Evolutionary conservation across 2,329 filamentous ascomycete genomes (phyloP).

Genomic region (Talaromyces sp.): DNA sequence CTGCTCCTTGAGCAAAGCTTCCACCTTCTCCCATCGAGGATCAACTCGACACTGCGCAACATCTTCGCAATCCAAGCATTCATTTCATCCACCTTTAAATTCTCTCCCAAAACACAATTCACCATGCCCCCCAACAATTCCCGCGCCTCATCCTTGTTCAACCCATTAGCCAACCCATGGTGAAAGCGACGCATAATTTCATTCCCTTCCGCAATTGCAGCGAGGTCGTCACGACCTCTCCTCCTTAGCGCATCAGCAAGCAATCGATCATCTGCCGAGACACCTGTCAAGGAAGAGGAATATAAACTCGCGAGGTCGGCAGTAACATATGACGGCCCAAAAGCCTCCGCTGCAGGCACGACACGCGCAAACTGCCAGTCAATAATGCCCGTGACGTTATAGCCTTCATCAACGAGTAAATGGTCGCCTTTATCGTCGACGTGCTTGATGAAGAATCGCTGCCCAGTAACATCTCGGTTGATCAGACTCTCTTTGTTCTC

Average conservation of each 20-base stretch:
- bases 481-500: background rate
- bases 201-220: conserved; percentile 2
- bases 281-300: background rate
- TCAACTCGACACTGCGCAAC: background rate
- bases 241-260: background rate
- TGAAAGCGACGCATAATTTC: conserved; percentile 18
- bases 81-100: background rate
- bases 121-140: conserved; percentile 12
- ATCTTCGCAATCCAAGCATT: conserved; percentile 1
- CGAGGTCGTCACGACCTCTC: background rate
- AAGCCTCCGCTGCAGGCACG: conserved; percentile 33
- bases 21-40: background rate
- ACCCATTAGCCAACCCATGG: conserved; percentile 14
- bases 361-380: conserved; percentile 41
- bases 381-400: conserved; percentile 47
- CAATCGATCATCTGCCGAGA: background rate
- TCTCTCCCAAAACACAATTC: conserved; percentile 2
- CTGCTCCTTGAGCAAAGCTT: background rate
- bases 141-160: conserved; percentile 11
- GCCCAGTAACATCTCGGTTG: background rate
- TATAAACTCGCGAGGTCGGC: conserved; percentile 28
- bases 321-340: conserved; percentile 39
- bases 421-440: conserved; percentile 48
- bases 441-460: conserved; percentile 44
- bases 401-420: conserved; percentile 43